Base-by-base conservation (phyloP, 345 rosid genomes). In the Psidium friedrichsthalianum region DNA sequence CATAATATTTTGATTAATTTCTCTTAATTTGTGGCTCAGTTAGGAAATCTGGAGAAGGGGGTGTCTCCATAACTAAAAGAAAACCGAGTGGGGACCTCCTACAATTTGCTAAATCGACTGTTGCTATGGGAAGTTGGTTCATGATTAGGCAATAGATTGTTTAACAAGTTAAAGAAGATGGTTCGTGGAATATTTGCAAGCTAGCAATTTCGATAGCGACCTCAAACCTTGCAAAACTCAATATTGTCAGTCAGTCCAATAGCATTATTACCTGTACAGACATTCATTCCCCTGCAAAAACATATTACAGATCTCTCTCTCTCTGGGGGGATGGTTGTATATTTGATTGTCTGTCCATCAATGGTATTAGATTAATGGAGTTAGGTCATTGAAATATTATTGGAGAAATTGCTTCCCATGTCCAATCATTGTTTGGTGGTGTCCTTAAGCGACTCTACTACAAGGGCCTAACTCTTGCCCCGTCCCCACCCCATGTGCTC, bases 341-440 rank as follows among this genome's bases (percentile, higher is more conserved):
- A 69, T 40, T 69, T 32, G 13, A 69, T 32, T 20, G 78, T 32
- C 47, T 32, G 78, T 69, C 78, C 1, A 69, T 55, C n/a, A 83
- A 55, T 27, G 27, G 56, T 20, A 32, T 69, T 69, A 69, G 24
- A 36, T 69, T 69, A 69, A 69, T 69, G 78, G 78, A 69, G 78
- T 57, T 82, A 82, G 83, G 56, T 52, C 56, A 56, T 18, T 55
- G 84, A 74, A 83, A 83, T 83, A 83, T 53, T 22, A 12, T 6
- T 15, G 51, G 57, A 54, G 53, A 42, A 74, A 49, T 49, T 64
- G 85, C 78, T 32, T 69, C 47, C 87, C 91, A 82, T 91, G 47
- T 90, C 86, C 86, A 88, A 91, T 91, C 88, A 91, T 91, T 82
- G 52, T 86, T 88, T 84, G 92, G 90, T 85, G 86, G 29, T 86